phyloP scores from a whole-genome alignment of 192 early-diverging fungal genomes.

The Entomortierella lignicola region DNA sequence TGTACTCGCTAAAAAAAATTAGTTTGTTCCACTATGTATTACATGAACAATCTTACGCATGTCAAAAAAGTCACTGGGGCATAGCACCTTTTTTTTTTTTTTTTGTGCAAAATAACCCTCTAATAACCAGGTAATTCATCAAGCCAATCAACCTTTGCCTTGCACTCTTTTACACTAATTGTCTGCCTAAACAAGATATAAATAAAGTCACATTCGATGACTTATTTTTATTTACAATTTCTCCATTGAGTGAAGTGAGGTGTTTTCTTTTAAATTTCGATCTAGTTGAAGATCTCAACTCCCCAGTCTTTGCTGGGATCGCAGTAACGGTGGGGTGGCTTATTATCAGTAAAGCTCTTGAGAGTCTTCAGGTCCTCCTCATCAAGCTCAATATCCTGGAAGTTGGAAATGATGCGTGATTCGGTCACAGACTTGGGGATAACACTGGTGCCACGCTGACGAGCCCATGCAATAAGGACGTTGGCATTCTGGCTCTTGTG shows the following conservation, averaged over 20 bases:
- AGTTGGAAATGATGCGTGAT: constrained; percentile 70
- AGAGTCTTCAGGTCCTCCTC: constrained; percentile 57
- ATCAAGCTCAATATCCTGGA: constrained; percentile 61
- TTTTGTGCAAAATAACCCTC: too few relatives aligned
- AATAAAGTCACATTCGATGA: too few relatives aligned
- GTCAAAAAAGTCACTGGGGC: too few relatives aligned
- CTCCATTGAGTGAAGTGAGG: too few relatives aligned
- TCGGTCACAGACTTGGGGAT: constrained; percentile 85
- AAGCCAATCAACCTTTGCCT: too few relatives aligned
- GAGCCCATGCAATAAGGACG: constrained; percentile 79
- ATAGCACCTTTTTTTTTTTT: too few relatives aligned
- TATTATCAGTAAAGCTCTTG: constrained; percentile 40
- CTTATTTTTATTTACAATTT: neutral
- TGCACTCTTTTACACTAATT: too few relatives aligned
- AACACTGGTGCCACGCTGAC: constrained; percentile 78
- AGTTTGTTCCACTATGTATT: too few relatives aligned
- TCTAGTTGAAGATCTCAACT: constrained; percentile 13
- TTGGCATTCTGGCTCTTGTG: constrained; percentile 76
- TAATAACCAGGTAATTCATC: too few relatives aligned
- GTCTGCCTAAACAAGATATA: too few relatives aligned
- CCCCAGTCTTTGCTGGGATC: constrained; percentile 50
- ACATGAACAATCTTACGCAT: too few relatives aligned
- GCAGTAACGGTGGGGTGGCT: constrained; percentile 56
- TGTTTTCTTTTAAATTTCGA: neutral
- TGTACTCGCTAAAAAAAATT: too few relatives aligned